A percentile compares a stretch with the other conserved stretches of the same genome.
Evolutionary conservation across 2,329 filamentous ascomycete genomes (phyloP).

Genomic region (Aspergillus nomiae): DNA sequence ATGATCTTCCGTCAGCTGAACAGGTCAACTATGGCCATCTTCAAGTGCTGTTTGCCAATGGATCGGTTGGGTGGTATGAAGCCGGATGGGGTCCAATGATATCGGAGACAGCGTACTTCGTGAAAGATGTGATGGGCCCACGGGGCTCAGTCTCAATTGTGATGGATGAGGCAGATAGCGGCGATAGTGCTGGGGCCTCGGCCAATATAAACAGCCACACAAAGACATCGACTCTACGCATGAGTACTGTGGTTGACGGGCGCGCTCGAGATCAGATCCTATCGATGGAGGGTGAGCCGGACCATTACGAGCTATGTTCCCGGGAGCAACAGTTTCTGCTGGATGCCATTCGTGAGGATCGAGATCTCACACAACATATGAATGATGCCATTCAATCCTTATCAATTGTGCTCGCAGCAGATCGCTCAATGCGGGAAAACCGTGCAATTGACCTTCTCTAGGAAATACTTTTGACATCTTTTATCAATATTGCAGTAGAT

Average conservation of each 20-base stretch:
- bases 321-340: not conserved
- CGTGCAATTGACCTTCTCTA: not conserved
- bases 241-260: not conserved
- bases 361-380: not conserved
- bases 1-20: not conserved
- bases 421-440: not conserved
- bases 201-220: not conserved
- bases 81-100: not conserved
- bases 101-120: not conserved
- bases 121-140: not conserved
- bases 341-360: not conserved
- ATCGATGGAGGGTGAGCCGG: not conserved
- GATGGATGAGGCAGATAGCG: not conserved
- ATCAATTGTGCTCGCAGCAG: not conserved
- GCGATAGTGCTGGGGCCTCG: not conserved
- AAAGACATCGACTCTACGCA: not conserved
- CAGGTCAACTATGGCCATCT: not conserved
- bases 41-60: not conserved
- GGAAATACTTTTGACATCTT: not conserved
- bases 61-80: not conserved
- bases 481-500: not conserved
- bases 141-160: not conserved
- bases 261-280: not conserved
- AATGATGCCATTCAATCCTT: not conserved
- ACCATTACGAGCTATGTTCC: not conserved